Evolutionary conservation across 176 grass and related monocot species (phyloP), one percentile per base, ranked within the genome.

Genomic region (Canna indica): DNA sequence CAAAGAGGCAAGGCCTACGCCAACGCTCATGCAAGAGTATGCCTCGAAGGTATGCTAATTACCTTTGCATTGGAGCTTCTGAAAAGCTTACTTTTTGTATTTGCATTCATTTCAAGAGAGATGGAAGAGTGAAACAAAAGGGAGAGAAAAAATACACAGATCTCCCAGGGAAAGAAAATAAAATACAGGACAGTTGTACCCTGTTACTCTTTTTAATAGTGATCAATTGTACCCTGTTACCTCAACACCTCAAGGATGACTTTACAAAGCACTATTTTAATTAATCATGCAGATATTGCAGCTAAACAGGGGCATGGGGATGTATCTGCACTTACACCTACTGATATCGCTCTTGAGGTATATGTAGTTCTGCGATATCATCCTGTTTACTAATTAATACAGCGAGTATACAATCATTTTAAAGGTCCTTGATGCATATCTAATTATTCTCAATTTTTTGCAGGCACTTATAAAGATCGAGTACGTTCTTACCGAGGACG

Each of bases 391-490:
- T n/a, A n/a, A n/a, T n/a, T n/a, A n/a, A n/a, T n/a, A n/a, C n/a
- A n/a, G n/a, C n/a, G n/a, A n/a, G n/a, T n/a, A n/a, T n/a, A n/a
- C n/a, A n/a, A n/a, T n/a, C n/a, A n/a, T n/a, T n/a, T n/a, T n/a
- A n/a, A n/a, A n/a, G n/a, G n/a, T n/a, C n/a, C n/a, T n/a, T n/a
- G n/a, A n/a, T 3, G n/a, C 11, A 24, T 13, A 22, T 24, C 3
- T 10, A 41, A 7, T 28, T 57, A 41, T 9, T 42, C 26, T 25
- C 32, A 18, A 9, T 68, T 33, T 68, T 59, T 44, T 56, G 64
- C 75, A 77, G 75, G 75, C 64, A 17, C 75, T 77, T 29, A 1
- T 52, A 29, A 77, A 58, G 75, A 57, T 77, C n/a, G 47, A 77
- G 32, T 56, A 14, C 7, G 35, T 30, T 58, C 63, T 77, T 28